phyloP scores from a whole-genome alignment of 73 alveolate genomes.

The Blepharisma stoltei region DNA sequence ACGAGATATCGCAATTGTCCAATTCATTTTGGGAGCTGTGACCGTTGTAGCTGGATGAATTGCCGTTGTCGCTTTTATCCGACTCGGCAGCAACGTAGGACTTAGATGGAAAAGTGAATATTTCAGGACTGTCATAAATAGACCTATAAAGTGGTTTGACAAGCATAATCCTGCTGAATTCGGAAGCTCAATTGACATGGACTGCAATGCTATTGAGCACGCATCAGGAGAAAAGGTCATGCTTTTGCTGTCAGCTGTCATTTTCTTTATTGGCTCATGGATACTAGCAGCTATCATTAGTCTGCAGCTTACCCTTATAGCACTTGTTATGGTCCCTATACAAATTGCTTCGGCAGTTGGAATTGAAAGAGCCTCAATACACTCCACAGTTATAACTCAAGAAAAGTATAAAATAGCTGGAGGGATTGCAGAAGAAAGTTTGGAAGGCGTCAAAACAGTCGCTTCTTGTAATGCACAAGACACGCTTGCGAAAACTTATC shows the following conservation, averaged over 20 bases:
- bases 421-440: constrained; percentile 76
- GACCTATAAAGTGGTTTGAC: constrained; percentile 82
- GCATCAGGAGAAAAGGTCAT: constrained; percentile 77
- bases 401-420: constrained; percentile 55
- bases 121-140: constrained; percentile 54
- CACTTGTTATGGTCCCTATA: constrained; percentile 51
- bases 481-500: background rate
- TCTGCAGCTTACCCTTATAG: constrained; percentile 61
- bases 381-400: constrained; percentile 46
- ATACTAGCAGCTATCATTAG: constrained; percentile 47
- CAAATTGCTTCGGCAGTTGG: constrained; percentile 35
- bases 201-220: constrained; percentile 56
- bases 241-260: constrained; percentile 46
- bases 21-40: background rate
- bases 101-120: constrained; percentile 45
- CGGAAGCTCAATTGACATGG: constrained; percentile 53
- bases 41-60: background rate
- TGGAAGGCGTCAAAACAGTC: constrained; percentile 76
- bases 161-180: constrained; percentile 60
- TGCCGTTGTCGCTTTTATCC: background rate
- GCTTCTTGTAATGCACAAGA: constrained; percentile 60
- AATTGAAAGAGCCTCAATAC: constrained; percentile 43
- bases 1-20: background rate
- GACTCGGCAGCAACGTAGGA: background rate
- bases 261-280: constrained; percentile 48